Evolutionary conservation across 306 rosid genomes (phyloP).

Genomic region (Prosopis cineraria): DNA sequence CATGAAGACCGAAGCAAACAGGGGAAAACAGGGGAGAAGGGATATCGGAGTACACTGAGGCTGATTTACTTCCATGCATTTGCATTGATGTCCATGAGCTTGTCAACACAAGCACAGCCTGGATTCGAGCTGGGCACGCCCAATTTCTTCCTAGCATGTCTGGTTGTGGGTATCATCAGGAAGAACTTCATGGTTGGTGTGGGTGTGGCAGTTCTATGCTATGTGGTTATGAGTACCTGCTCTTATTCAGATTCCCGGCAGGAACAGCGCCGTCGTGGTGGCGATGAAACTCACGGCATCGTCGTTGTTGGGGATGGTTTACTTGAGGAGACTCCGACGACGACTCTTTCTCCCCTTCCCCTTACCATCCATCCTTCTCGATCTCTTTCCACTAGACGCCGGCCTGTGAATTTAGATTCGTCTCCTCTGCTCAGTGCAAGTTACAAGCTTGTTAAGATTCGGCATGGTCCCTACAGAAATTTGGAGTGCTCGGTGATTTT

Average conservation of each 20-base stretch:
- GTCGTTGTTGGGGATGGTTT: background rate
- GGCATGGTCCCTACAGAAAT: background rate
- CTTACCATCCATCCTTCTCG: background rate
- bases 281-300: background rate
- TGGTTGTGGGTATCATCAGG: conserved; percentile 4
- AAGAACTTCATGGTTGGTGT: conserved; percentile 10
- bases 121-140: conserved; percentile 17
- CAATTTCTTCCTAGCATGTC: conserved; percentile 20
- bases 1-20: conserved; percentile 1
- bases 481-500: background rate
- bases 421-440: background rate
- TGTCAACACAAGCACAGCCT: conserved; percentile 7
- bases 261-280: background rate
- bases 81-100: conserved; percentile 23
- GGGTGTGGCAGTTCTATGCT: background rate
- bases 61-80: background rate
- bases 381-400: background rate
- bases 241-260: background rate
- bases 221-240: background rate
- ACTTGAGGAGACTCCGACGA: background rate
- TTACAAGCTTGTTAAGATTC: background rate
- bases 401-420: background rate
- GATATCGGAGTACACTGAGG: background rate
- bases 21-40: background rate
- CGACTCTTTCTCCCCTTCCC: background rate